Percentiles rank a stretch among this genome's conserved stretches.
These are phyloP conservation scores for Fonsecaea pedrosoi DNA, from an alignment of 2,329 filamentous ascomycete genomes.

Conservation along the genomic window DNA sequence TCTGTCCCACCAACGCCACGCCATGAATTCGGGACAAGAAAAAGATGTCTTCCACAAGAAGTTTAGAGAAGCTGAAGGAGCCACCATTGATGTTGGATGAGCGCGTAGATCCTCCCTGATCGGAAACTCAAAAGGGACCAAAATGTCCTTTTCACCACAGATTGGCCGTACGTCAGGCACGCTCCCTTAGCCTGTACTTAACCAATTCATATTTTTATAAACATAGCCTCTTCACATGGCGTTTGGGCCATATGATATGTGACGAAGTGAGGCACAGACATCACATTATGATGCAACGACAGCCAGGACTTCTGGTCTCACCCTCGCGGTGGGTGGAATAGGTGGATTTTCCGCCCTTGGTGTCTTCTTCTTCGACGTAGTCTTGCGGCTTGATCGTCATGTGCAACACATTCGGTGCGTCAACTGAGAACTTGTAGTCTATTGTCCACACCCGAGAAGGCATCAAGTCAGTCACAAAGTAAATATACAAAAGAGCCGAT, in stretches of 20 bases:
- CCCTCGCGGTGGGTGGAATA: conserved; percentile 60
- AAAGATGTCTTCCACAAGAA: conserved; percentile 5
- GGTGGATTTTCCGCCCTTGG: conserved; percentile 66
- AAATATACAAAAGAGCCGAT: not conserved
- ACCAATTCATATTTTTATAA: conserved; percentile 7
- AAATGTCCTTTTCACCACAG: not conserved
- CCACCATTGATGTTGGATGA: not conserved
- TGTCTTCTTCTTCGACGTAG: conserved; percentile 75
- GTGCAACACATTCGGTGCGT: conserved; percentile 84
- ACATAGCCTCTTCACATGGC: not conserved
- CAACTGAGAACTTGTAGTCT: conserved; percentile 81
- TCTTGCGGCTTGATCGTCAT: conserved; percentile 92
- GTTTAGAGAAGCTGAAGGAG: not conserved
- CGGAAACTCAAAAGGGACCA: not conserved
- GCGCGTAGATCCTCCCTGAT: not conserved
- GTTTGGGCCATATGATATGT: not conserved
- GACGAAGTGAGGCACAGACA: conserved; percentile 7
- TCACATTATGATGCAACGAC: conserved; percentile 70
- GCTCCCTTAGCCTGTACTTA: not conserved
- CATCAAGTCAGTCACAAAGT: not conserved
- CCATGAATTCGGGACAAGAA: conserved; percentile 8
- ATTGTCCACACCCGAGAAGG: conserved; percentile 9
- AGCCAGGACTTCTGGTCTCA: conserved; percentile 64
- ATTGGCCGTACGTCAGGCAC: not conserved
- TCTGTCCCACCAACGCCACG: conserved; percentile 17